Conservation (phyloP, 768 basidiomycete genomes). For the Pleurotus eryngii region DNA sequence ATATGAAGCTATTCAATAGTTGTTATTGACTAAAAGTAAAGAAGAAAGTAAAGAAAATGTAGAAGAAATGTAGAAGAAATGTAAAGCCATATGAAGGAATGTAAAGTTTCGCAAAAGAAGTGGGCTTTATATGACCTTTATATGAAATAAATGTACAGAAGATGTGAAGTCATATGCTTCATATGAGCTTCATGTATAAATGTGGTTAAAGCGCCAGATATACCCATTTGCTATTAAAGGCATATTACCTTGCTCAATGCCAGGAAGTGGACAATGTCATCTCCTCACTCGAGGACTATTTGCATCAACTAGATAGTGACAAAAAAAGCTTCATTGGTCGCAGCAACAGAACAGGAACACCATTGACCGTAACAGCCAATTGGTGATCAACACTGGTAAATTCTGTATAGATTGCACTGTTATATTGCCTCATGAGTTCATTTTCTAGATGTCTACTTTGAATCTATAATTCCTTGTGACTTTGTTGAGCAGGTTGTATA, state of each 20-base stretch:
- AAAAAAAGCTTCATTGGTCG: neutral
- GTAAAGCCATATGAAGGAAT: too few species aligned
- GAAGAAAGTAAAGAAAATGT: too few species aligned
- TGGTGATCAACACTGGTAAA: neutral
- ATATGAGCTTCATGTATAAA: too few species aligned
- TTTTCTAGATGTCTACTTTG: neutral
- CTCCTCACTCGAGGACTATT: neutral
- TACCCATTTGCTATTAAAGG: conserved; percentile 1
- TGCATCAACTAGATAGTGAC: neutral
- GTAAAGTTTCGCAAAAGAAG: too few species aligned
- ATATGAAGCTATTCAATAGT: too few species aligned
- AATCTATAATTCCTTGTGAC: neutral
- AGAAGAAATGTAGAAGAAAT: too few species aligned
- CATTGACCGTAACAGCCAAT: neutral
- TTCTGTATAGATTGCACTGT: neutral
- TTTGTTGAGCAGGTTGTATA: conserved; percentile 1
- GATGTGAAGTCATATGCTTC: too few species aligned
- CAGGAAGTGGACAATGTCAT: neutral
- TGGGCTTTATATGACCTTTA: too few species aligned
- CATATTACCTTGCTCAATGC: neutral
- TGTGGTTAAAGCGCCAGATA: too few species aligned
- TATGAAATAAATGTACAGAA: too few species aligned
- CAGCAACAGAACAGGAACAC: neutral
- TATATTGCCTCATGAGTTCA: neutral
- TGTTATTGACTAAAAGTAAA: too few species aligned